These are phyloP conservation scores for Suillus bovinus DNA, from an alignment of 768 basidiomycete genomes.

Conservation along the genomic window DNA sequence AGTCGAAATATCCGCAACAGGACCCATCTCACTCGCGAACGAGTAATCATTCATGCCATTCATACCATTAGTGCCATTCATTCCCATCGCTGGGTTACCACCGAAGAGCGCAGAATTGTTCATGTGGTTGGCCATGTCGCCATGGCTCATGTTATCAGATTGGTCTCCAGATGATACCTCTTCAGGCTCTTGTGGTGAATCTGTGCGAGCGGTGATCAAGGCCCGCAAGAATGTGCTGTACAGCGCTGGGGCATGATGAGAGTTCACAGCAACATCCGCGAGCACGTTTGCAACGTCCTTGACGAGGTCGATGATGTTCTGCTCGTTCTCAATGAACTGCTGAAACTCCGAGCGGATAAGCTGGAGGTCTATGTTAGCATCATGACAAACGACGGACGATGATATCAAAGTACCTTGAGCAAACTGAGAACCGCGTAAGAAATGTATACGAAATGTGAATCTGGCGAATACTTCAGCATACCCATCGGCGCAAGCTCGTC, in stretches of 20 bases:
- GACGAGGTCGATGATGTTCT: constrained; percentile 66
- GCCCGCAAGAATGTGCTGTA: constrained; percentile 84
- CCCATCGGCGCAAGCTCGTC: constrained; percentile 80
- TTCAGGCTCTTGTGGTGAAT: constrained; percentile 26
- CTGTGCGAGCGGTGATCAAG: constrained; percentile 57
- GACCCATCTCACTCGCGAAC: constrained; percentile 83
- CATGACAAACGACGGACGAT: not conserved
- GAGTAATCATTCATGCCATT: constrained; percentile 60
- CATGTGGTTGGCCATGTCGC: constrained; percentile 29
- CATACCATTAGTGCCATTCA: constrained; percentile 20
- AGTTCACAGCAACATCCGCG: constrained; percentile 73
- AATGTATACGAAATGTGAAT: constrained; percentile 87
- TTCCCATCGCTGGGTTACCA: constrained; percentile 19
- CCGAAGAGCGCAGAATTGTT: constrained; percentile 19
- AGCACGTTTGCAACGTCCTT: constrained; percentile 82
- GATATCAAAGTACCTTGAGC: constrained; percentile 67
- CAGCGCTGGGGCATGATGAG: constrained; percentile 85
- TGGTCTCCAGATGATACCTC: constrained; percentile 31
- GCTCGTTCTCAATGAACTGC: constrained; percentile 71
- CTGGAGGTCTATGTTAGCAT: constrained; percentile 39
- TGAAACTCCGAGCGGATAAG: constrained; percentile 84
- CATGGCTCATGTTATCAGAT: constrained; percentile 14
- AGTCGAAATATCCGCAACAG: constrained; percentile 75
- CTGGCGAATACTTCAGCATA: constrained; percentile 80
- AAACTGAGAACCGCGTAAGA: constrained; percentile 93